These are phyloP conservation scores for Mycosphaerella sp. DNA, from an alignment of 2,329 filamentous ascomycete species.

Conservation along the genomic window DNA sequence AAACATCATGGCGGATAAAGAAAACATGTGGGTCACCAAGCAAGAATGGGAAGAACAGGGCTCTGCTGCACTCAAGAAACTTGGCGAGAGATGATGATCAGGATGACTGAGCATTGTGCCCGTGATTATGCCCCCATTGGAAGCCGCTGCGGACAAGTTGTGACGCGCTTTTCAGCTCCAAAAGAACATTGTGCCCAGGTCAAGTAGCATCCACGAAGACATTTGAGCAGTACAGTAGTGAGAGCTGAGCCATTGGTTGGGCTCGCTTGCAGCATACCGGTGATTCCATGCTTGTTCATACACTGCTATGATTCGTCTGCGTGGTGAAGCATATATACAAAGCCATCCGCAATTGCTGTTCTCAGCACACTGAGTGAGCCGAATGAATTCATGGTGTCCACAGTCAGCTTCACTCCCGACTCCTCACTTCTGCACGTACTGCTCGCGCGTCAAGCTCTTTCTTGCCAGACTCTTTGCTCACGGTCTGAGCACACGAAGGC, in stretches of 20 bases:
- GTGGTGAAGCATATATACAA: neutral
- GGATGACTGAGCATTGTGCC: neutral
- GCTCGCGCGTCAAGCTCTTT: neutral
- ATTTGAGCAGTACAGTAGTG: neutral
- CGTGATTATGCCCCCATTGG: neutral
- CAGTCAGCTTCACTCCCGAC: neutral
- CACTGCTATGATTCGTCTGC: neutral
- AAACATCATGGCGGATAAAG: conserved; percentile 98
- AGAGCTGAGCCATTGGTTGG: neutral
- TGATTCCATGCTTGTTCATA: neutral
- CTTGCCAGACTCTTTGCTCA: conserved; percentile 6
- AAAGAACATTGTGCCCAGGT: neutral
- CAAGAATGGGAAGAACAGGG: conserved; percentile 96
- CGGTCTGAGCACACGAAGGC: conserved; percentile 44
- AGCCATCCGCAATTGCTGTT: neutral
- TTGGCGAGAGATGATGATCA: conserved; percentile 66
- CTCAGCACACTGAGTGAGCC: neutral
- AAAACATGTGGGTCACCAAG: conserved; percentile 98
- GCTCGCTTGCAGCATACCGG: neutral
- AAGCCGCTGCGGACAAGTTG: neutral
- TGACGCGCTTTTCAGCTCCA: neutral
- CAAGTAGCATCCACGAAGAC: neutral
- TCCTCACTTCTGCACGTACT: neutral
- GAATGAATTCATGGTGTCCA: neutral
- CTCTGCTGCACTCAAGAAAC: conserved; percentile 74